These are phyloP conservation scores for Massospora cicadina DNA, from an alignment of 371 early-diverging fungal genomes.

Conservation along the genomic window DNA sequence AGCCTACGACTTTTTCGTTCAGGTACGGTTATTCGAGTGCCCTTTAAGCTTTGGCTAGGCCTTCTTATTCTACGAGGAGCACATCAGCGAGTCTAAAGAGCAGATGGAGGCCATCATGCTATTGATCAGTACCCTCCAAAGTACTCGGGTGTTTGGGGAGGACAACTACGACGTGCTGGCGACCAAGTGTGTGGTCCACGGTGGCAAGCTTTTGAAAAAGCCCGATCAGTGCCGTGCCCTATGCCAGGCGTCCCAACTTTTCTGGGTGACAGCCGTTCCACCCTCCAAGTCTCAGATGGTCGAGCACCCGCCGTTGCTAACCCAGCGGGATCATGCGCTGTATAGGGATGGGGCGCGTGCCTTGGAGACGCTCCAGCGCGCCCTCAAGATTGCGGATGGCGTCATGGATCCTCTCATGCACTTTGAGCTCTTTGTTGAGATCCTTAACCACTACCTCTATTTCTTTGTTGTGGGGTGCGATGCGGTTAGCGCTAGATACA, in stretches of 20 bases:
- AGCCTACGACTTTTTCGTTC: slow-evolving; percentile 80
- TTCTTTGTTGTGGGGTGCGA: slow-evolving; percentile 38
- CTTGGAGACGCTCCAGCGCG: slow-evolving; percentile 71
- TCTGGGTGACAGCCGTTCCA: slow-evolving; percentile 43
- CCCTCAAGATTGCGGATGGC: slow-evolving; percentile 75
- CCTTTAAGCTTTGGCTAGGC: slow-evolving; percentile 51
- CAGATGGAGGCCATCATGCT: slow-evolving; percentile 69
- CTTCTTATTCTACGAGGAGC: slow-evolving; percentile 78
- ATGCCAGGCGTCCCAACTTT: slow-evolving; percentile 60
- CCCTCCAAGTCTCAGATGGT: slow-evolving; percentile 2
- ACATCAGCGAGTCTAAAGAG: slow-evolving; percentile 63
- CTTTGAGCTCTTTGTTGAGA: slow-evolving; percentile 75
- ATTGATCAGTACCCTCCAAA: slow-evolving; percentile 61
- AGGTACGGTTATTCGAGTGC: slow-evolving; percentile 21
- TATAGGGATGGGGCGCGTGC: slow-evolving; percentile 66
- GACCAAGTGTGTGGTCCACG: slow-evolving; percentile 70
- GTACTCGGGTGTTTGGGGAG: slow-evolving; percentile 45
- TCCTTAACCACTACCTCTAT: slow-evolving; percentile 70
- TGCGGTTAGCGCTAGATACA: slow-evolving; percentile 5
- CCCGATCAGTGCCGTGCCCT: slow-evolving; percentile 81
- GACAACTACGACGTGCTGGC: slow-evolving; percentile 82
- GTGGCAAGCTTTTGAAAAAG: slow-evolving; percentile 69
- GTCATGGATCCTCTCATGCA: slow-evolving; percentile 69
- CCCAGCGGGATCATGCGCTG: slow-evolving; percentile 12
- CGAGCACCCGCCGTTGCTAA: slow-evolving; percentile 12